Conservation (phyloP, 106 monocot genomes). For the Dendrobium chrysotoxum region DNA sequence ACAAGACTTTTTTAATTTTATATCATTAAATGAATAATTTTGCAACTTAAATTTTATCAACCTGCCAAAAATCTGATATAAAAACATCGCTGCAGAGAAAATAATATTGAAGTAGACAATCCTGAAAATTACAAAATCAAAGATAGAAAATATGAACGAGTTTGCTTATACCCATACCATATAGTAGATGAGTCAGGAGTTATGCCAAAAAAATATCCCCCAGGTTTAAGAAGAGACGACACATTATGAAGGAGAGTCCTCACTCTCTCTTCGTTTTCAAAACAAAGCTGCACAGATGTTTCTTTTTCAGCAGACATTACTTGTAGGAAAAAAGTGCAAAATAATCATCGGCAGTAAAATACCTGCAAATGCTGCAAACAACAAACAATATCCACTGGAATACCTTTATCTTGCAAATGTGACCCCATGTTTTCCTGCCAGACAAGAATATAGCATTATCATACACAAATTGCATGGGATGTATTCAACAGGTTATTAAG, state of each 20-base stretch:
- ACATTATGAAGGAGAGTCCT: conserved; percentile 80
- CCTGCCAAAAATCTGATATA: not conserved
- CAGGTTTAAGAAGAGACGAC: conserved; percentile 75
- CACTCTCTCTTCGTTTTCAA: conserved; percentile 74
- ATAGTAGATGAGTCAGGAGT: conserved; percentile 95
- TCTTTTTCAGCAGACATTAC: conserved; percentile 1
- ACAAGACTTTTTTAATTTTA: not conserved
- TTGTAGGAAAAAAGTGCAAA: not conserved
- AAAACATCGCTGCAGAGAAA: not conserved
- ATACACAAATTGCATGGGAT: conserved; percentile 2
- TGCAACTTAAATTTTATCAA: not conserved
- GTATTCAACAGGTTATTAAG: not conserved
- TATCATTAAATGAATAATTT: not conserved
- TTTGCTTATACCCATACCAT: conserved; percentile 49
- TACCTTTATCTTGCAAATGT: conserved; percentile 60
- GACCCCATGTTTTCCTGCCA: conserved; percentile 57
- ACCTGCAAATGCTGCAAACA: conserved; percentile 92
- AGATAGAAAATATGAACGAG: not conserved
- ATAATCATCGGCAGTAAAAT: not conserved
- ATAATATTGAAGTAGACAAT: not conserved
- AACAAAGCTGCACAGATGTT: conserved; percentile 45
- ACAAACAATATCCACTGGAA: conserved; percentile 79
- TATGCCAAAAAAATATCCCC: conserved; percentile 93
- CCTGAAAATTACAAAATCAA: not conserved
- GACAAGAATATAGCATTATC: not conserved